Evolutionary conservation across 2,329 filamentous ascomycete species (phyloP).

Genomic region (Neonectria coccinea): DNA sequence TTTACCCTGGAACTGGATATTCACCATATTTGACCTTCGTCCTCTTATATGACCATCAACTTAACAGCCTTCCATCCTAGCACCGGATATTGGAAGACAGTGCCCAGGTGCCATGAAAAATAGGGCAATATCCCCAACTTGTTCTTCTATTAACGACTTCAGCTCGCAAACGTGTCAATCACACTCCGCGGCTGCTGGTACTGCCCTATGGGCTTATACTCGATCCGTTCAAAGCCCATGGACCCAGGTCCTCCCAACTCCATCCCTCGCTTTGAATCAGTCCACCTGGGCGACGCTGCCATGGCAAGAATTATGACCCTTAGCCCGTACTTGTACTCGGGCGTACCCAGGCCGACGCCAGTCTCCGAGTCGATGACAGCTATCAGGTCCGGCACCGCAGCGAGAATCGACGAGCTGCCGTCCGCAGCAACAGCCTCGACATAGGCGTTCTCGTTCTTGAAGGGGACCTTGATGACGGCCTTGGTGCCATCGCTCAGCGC

Average conservation of each 20-base stretch:
- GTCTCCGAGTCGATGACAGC: conserved; percentile 66
- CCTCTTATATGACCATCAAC: too few species aligned
- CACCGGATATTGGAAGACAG: too few species aligned
- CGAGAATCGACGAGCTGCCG: conserved; percentile 53
- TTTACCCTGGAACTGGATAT: too few species aligned
- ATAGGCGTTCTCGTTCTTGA: conserved; percentile 69
- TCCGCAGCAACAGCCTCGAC: conserved; percentile 44
- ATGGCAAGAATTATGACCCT: conserved; percentile 62
- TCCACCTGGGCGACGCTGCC: conserved; percentile 58
- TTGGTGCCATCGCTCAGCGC: conserved; percentile 29
- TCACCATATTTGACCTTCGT: too few species aligned
- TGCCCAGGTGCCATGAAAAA: too few species aligned
- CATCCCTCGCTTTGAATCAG: conserved; percentile 58
- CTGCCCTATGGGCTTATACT: conserved; percentile 60
- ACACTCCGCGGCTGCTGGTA: conserved; percentile 64
- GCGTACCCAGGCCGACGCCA: conserved; percentile 67
- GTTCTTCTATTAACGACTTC: too few species aligned
- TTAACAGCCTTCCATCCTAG: too few species aligned
- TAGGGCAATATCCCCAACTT: too few species aligned
- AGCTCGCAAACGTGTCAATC: conserved; percentile 60
- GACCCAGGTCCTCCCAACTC: conserved; percentile 62
- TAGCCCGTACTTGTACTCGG: conserved; percentile 66
- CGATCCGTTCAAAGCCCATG: conserved; percentile 61
- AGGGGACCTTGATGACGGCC: conserved; percentile 61
- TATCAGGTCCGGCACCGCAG: conserved; percentile 68